Evolutionary conservation across 1,284 basidiomycete genomes (phyloP), one percentile per base, ranked within the genome.

Genomic region (Athelia psychrophila): DNA sequence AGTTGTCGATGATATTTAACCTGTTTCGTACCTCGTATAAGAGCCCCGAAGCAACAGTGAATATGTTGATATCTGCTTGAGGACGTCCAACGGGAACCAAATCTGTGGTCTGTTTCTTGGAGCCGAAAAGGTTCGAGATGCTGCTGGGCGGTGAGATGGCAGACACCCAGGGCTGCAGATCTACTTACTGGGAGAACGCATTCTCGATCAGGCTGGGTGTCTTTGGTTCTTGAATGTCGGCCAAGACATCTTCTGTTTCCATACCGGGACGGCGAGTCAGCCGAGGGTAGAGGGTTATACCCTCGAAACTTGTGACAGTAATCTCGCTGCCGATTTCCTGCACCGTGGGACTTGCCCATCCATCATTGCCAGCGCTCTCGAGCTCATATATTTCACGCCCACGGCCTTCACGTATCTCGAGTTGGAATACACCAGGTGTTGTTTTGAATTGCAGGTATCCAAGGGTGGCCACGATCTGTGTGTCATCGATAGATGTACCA

Each of bases 381-480:
- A 98, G 77, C 55, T 77, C 73, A 68, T 86, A 98, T 19, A 98
- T 82, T 30, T 95, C 86, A 38, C 79, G 75, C 3, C 93, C 93
- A 4, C 87, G 76, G 0, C 95, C 95, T 12, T 84, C 78, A 3
- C 95, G 81, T 51, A 98, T 94, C 50, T 86, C 82, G 1, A 98
- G 76, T 47, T 78, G 74, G 75, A 91, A 97, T 0, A 91, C 83
- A 2, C 96, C 96, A 0, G 96, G 96, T 47, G 81, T 87, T 2
- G 92, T 90, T 64, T 93, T 94, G 76, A 99, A 95, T 68, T 99
- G 97, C 56, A 98, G 77, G 69, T 99, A 99, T 2, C 96, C 97
- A 9, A 98, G 74, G 64, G 98, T 99, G 4, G 92, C 94, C 60
- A 98, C 93, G 44, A 98, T 88, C 56, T 84, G 86, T 0, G 92